Evolutionary conservation across 192 early-diverging fungal genomes (phyloP).

Genomic region (Backusella luteola): DNA sequence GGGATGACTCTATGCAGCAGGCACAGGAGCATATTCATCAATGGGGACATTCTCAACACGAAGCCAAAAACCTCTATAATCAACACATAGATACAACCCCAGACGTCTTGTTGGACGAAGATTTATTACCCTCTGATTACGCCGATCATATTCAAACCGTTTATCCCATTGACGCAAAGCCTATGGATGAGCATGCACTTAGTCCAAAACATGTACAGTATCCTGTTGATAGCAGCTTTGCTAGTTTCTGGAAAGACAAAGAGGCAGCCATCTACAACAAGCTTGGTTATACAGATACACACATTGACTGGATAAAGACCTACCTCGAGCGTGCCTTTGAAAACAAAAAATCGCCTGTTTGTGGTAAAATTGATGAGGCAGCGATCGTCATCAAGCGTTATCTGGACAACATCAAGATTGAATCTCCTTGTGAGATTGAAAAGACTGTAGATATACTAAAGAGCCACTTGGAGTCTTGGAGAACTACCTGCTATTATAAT

Average conservation of each 20-base stretch:
- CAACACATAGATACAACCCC: not conserved
- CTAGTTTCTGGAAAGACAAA: conserved; percentile 1
- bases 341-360: conserved; percentile 11
- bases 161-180: not conserved
- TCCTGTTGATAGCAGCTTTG: conserved; percentile 8
- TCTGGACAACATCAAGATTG: not conserved
- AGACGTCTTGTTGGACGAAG: not conserved
- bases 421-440: not conserved
- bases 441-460: not conserved
- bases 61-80: not conserved
- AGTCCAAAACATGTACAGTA: not conserved
- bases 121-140: not conserved
- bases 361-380: not conserved
- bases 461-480: conserved; percentile 4
- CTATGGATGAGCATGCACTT: not conserved
- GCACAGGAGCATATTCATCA: not conserved
- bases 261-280: not conserved
- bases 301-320: conserved; percentile 17
- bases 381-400: not conserved
- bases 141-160: not conserved
- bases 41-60: not conserved
- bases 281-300: conserved; percentile 16
- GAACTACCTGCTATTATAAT: not conserved
- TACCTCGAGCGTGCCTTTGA: conserved; percentile 8
- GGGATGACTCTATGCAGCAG: not conserved